Conservation (phyloP, 148 eudicot genomes). For the Cornus florida region DNA sequence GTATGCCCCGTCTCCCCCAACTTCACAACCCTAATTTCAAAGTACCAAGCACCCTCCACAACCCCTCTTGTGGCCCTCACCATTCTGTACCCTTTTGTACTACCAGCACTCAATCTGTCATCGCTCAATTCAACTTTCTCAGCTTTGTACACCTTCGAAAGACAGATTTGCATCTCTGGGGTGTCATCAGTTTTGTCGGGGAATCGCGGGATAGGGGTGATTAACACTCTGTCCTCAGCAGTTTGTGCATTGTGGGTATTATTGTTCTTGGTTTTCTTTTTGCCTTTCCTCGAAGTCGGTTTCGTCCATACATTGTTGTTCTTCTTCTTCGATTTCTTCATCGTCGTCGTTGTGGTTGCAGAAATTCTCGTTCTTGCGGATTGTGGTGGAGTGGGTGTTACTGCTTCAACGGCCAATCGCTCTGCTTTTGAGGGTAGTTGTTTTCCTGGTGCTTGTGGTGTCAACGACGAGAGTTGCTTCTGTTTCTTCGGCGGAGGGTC, state of each 20-base stretch:
- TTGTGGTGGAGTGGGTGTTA: conserved; percentile 3
- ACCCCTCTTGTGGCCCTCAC: conserved; percentile 98
- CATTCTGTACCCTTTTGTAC: conserved; percentile 92
- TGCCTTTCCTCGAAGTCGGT: conserved; percentile 57
- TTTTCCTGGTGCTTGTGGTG: not conserved
- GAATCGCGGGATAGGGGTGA: conserved; percentile 67
- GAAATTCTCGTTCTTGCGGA: conserved; percentile 29
- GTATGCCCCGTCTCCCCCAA: conserved; percentile 94
- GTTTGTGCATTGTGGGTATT: conserved; percentile 22
- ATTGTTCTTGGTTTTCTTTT: conserved; percentile 49
- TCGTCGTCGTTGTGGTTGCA: not conserved
- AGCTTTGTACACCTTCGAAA: conserved; percentile 84
- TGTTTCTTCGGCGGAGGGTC: conserved; percentile 36
- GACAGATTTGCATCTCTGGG: conserved; percentile 52
- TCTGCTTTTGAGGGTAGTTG: conserved; percentile 2
- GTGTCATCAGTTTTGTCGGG: conserved; percentile 84
- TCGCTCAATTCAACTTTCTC: conserved; percentile 94
- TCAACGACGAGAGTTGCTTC: conserved; percentile 28
- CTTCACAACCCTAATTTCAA: conserved; percentile 67
- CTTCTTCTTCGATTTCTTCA: conserved; percentile 51
- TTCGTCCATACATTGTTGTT: conserved; percentile 61
- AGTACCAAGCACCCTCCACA: conserved; percentile 83
- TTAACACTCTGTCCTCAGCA: conserved; percentile 45
- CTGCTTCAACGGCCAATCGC: conserved; percentile 14
- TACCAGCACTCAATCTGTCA: conserved; percentile 76